Evolutionary conservation across 139 green algal species (phyloP), one percentile per base, ranked within the genome.

Genomic region (Chlamydomonas urium): DNA sequence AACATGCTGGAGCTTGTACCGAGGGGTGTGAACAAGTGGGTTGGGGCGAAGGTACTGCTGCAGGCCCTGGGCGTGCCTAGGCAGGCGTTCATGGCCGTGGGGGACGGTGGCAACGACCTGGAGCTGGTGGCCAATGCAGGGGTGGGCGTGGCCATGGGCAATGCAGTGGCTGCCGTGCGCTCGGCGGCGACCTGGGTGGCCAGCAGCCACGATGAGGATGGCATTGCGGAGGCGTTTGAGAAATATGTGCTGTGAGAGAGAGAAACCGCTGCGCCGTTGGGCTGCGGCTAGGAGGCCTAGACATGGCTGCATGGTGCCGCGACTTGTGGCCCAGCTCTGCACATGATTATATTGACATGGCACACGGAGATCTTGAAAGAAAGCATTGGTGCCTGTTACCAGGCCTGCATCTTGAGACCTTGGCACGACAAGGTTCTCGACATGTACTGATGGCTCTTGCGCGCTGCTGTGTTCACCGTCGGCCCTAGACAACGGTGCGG

Each of bases 1-100:
- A 87, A 87, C 61, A 98, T 98, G 93, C 77, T 99, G 33, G 94
- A 98, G 81, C 73, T 98, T 8, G 86, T 98, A 38, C 94, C 94
- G 0, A 34, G 60, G 3, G 94, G 94, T 0, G 86, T 92, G 19
- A 91, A 94, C 85, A 99, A 99, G 79, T 93, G 89, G 82, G 74
- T 50, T 0, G 84, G 78, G 31, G 14, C 81, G 71, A 53, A 69
- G 58, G 53, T 69, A 26, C 74, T 97, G 42, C 69, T 95, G 58
- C 42, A 65, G 0, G 67, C 88, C 63, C 65, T 93, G 68, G 73
- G 65, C 1, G 23, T 92, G 2, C 38, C 70, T 2, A 21, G 47
- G 1, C 26, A 59, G 2, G 14, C 77, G 19, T 59, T 97, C 2
- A 93, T 98, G 85, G 92, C 94, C 0, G 80, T 98, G 2, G 94